phyloP scores from a whole-genome alignment of 768 basidiomycete genomes.

The Plicaturopsis crispa region DNA sequence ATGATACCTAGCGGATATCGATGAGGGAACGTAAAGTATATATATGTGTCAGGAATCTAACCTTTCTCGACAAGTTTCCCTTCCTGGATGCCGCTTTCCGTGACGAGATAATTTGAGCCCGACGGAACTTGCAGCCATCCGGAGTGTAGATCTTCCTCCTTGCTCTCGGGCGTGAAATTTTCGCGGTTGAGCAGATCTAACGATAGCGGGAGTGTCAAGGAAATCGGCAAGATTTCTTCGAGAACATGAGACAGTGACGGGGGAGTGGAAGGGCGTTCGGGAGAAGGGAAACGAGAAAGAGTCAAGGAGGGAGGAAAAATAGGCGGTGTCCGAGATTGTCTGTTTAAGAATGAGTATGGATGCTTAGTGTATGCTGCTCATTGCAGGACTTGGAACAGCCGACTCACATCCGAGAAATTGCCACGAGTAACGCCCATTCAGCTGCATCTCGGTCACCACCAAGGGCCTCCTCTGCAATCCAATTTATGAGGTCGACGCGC shows the following conservation, averaged over 20 bases:
- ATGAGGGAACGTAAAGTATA: not conserved
- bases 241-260: slow-evolving; percentile 52
- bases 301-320: slow-evolving; percentile 63
- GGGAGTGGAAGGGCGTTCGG: slow-evolving; percentile 16
- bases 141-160: slow-evolving; percentile 65
- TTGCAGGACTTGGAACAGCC: too few relatives aligned
- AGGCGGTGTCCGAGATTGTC: slow-evolving; percentile 59
- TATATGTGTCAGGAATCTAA: slow-evolving; percentile 8
- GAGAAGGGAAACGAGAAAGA: slow-evolving; percentile 53
- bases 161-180: slow-evolving; percentile 55
- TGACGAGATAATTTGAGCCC: slow-evolving; percentile 52
- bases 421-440: slow-evolving; percentile 64
- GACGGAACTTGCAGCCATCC: slow-evolving; percentile 68
- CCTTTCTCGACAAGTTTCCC: slow-evolving; percentile 53
- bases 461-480: slow-evolving; percentile 68
- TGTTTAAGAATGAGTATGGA: slow-evolving; percentile 17
- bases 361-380: too few relatives aligned
- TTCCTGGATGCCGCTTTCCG: slow-evolving; percentile 62
- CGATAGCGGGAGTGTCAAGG: slow-evolving; percentile 51
- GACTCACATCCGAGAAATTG: slow-evolving; percentile 58
- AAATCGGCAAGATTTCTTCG: slow-evolving; percentile 49
- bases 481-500: slow-evolving; percentile 51
- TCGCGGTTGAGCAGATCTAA: slow-evolving; percentile 52
- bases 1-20: slow-evolving; percentile 36
- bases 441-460: slow-evolving; percentile 64